A percentile compares a stretch with the other conserved stretches of the same genome.
Evolutionary conservation across 2,329 filamentous ascomycete species (phyloP).

Genomic region (Xylariales sp.): DNA sequence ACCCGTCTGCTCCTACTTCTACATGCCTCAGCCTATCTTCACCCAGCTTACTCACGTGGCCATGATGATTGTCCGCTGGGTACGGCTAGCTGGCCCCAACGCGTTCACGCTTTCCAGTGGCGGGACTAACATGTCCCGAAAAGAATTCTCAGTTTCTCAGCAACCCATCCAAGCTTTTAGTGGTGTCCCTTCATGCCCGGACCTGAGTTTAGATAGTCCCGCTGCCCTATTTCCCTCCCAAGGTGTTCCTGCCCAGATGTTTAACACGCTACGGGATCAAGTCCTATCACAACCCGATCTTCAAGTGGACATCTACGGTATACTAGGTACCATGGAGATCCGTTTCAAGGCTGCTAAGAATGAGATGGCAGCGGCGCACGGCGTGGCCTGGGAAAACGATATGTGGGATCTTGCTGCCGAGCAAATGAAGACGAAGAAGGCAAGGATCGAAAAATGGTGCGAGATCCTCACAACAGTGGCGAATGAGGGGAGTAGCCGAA

Average conservation of each 20-base stretch:
- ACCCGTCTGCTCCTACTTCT: conserved; percentile 2
- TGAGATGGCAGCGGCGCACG: neutral
- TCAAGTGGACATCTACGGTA: conserved; percentile 1
- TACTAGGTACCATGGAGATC: neutral
- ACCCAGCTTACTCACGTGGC: neutral
- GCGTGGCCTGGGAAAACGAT: neutral
- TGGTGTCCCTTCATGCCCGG: conserved; percentile 1
- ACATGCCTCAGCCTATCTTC: conserved; percentile 1
- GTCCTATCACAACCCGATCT: neutral
- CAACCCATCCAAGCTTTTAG: neutral
- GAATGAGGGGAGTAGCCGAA: neutral
- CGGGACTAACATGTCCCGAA: neutral
- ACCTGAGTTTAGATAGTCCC: neutral
- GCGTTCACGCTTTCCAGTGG: neutral
- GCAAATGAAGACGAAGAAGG: conserved; percentile 1
- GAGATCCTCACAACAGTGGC: neutral
- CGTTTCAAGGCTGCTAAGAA: conserved; percentile 2
- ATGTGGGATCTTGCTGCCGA: conserved; percentile 4
- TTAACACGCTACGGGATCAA: neutral
- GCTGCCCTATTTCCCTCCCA: neutral
- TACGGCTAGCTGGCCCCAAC: neutral
- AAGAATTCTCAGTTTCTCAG: neutral
- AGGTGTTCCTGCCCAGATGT: conserved; percentile 1
- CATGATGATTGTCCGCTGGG: conserved; percentile 1
- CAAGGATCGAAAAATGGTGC: neutral